Percentiles rank a stretch among this genome's conserved stretches.
These are phyloP conservation scores for Begonia peltatifolia DNA, from an alignment of 306 rosid genomes.

Conservation along the genomic window DNA sequence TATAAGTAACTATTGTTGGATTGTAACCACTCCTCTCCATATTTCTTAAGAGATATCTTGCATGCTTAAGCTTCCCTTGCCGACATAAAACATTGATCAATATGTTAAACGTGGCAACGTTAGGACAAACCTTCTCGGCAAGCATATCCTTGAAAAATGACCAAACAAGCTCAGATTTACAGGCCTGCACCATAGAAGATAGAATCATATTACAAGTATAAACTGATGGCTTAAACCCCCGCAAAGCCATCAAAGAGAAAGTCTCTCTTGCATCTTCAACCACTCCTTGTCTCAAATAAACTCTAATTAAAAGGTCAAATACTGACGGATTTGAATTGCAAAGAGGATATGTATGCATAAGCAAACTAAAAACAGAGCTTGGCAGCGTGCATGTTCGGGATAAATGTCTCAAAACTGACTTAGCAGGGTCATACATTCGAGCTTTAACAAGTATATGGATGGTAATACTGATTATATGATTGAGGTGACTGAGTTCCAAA, in stretches of 20 bases:
- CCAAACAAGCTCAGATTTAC: conserved; percentile 31
- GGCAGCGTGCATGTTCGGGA: conserved; percentile 29
- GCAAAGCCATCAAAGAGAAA: conserved; percentile 42
- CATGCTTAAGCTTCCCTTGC: conserved; percentile 50
- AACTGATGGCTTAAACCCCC: conserved; percentile 56
- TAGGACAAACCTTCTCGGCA: conserved; percentile 32
- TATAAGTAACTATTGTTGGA: conserved; percentile 47
- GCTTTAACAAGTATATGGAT: conserved; percentile 65
- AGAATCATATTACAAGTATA: conserved; percentile 63
- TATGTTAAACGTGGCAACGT: conserved; percentile 54
- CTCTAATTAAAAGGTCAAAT: conserved; percentile 56
- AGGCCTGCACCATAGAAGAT: conserved; percentile 46
- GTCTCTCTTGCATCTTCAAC: conserved; percentile 39
- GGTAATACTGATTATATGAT: conserved; percentile 42
- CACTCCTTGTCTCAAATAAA: conserved; percentile 45
- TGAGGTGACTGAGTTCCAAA: conserved; percentile 47
- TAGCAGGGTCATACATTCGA: conserved; percentile 55
- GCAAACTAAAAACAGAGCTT: conserved; percentile 32
- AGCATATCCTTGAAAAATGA: conserved; percentile 58
- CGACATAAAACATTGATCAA: conserved; percentile 42
- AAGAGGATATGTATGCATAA: conserved; percentile 60
- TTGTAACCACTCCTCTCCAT: conserved; percentile 49
- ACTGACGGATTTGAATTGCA: conserved; percentile 70
- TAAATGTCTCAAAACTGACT: conserved; percentile 33
- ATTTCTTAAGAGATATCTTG: conserved; percentile 33